Base-by-base conservation (phyloP, 1,139 yeast species). In the Saccharomycopsis crataegensis region DNA sequence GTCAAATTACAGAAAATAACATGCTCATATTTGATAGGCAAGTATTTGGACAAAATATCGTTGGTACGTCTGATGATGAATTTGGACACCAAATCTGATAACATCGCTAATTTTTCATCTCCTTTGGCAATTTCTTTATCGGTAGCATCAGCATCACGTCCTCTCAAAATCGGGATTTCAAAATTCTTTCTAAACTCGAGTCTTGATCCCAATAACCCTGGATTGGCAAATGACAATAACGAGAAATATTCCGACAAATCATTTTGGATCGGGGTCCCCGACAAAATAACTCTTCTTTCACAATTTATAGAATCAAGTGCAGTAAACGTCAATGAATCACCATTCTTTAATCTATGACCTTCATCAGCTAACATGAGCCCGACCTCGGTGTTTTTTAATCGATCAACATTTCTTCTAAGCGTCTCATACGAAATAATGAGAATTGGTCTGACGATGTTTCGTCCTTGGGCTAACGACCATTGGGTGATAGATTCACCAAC, bases 181-280 rank as follows among this genome's bases (percentile, higher is more conserved):
- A 79, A 93, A 64, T 87, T 87, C 65, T 84, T 87, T 57, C 94
- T 76, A 67, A 93, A 93, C 56, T 93, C 96, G 33, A 68, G 71
- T 60, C 96, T 78, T 1, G 96, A 75, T 0, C 99, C 99, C 47
- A 93, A 72, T 50, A 89, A 77, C 0, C 96, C 96, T 0, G 99
- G 99, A 65, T 93, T 93, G 8, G 98, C 96, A 72, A 93, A 93
- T 62, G 85, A 88, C 57, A 94, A 72, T 54, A 93, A 72, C 0
- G 99, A 89, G 65, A 91, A 94, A 69, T 93, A 93, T 68, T 93
- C 99, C 1, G 96, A 86, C 46, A 93, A 74, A 71, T 94, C 99
- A 65, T 93, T 93, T 67, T 93, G 99, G 59, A 93, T 93, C 0
- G 99, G 99, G 0, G 99, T 93, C 49, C 99, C 99, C 0, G 97